Evolutionary conservation across 2,329 filamentous ascomycete species (phyloP).

Genomic region (Gnomoniopsis smithogilvyi): DNA sequence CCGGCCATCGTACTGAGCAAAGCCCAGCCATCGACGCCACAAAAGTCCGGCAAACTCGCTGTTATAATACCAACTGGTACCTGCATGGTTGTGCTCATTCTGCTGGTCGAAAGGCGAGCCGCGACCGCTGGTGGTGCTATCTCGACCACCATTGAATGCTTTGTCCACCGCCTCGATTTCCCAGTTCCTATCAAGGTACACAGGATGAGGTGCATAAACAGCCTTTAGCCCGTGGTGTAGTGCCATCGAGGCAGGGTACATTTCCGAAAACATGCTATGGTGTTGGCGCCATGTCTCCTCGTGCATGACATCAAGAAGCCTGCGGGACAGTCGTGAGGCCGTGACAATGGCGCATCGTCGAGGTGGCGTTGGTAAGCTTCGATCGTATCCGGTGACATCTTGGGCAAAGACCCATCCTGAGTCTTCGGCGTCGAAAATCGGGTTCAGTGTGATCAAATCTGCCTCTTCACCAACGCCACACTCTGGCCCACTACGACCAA

Average conservation of each 20-base stretch:
- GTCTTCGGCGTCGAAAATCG: constrained; percentile 67
- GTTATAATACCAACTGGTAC: constrained; percentile 83
- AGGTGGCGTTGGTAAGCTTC: constrained; percentile 51
- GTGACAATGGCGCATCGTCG: constrained; percentile 71
- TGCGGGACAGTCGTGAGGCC: constrained; percentile 63
- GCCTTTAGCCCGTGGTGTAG: constrained; percentile 77
- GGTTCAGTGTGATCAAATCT: constrained; percentile 75
- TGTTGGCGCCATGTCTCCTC: constrained; percentile 65
- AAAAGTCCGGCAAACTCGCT: constrained; percentile 73
- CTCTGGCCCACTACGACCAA: constrained; percentile 44
- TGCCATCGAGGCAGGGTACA: constrained; percentile 70
- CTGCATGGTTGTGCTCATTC: constrained; percentile 80
- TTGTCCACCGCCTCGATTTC: constrained; percentile 63
- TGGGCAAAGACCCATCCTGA: constrained; percentile 72
- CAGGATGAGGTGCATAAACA: constrained; percentile 76
- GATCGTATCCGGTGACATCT: constrained; percentile 68
- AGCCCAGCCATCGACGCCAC: constrained; percentile 75
- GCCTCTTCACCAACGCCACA: constrained; percentile 71
- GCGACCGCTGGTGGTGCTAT: constrained; percentile 60
- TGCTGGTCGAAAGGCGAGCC: constrained; percentile 65
- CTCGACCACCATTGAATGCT: constrained; percentile 76
- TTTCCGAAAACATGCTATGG: constrained; percentile 75
- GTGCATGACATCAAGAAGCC: constrained; percentile 70
- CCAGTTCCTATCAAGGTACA: constrained; percentile 78
- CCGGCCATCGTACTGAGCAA: constrained; percentile 49